Percentiles rank a stretch among this genome's conserved stretches.
These are phyloP conservation scores for Heliosperma pusillum DNA, from an alignment of 148 eudicot species.

Conservation along the genomic window DNA sequence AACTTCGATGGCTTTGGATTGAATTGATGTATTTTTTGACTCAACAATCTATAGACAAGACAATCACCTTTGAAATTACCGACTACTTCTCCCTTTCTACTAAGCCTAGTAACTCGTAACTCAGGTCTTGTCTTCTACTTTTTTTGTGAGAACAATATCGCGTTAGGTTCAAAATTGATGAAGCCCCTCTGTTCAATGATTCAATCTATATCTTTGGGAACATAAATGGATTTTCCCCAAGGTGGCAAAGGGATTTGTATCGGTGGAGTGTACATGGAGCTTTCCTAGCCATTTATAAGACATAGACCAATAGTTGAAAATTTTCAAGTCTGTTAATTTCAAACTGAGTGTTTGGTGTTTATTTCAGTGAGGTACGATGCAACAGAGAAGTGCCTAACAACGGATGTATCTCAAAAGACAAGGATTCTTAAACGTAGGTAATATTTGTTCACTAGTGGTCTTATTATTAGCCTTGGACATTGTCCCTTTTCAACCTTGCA, in stretches of 20 bases:
- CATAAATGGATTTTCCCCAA: background rate
- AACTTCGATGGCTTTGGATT: too few relatives aligned
- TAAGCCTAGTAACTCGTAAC: too few relatives aligned
- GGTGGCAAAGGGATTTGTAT: background rate
- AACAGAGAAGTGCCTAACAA: conserved; percentile 43
- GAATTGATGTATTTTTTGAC: too few relatives aligned
- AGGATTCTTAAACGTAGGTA: conserved; percentile 95
- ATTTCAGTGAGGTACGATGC: conserved; percentile 90
- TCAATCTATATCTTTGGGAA: background rate
- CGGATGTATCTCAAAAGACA: conserved; percentile 59
- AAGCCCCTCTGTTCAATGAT: background rate
- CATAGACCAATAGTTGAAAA: background rate
- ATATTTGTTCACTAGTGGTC: conserved; percentile 8
- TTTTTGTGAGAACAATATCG: background rate
- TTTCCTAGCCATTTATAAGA: background rate
- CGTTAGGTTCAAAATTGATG: background rate
- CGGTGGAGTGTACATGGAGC: background rate
- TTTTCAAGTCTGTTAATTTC: background rate
- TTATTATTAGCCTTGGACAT: background rate
- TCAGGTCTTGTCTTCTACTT: too few relatives aligned
- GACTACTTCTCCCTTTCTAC: too few relatives aligned
- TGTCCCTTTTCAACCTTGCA: background rate
- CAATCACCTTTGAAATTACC: too few relatives aligned
- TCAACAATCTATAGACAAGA: too few relatives aligned
- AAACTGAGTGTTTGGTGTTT: conserved; percentile 18